Conservation (phyloP, 2,329 filamentous ascomycete genomes). For the Parastagonospora nodorum region DNA sequence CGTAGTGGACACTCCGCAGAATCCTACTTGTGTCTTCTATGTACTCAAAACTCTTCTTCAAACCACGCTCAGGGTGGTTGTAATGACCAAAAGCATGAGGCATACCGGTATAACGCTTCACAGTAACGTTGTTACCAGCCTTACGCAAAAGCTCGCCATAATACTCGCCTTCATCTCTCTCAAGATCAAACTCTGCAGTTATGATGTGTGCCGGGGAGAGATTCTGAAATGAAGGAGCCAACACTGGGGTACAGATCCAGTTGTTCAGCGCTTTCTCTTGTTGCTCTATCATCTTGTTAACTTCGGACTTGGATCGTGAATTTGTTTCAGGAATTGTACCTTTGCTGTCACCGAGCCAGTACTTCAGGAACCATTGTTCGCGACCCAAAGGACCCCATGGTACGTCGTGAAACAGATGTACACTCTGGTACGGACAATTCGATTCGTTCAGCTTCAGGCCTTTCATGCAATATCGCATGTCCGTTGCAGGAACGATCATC, state of each 20-base stretch:
- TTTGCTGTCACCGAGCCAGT: constrained; percentile 13
- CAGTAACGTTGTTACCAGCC: constrained; percentile 10
- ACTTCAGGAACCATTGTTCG: constrained; percentile 17
- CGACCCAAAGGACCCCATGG: constrained; percentile 18
- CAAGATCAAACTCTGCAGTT: constrained; percentile 20
- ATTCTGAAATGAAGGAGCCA: constrained; percentile 14
- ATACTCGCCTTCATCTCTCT: constrained; percentile 17
- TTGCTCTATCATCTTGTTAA: neutral
- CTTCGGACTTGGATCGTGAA: neutral
- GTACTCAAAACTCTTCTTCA: constrained; percentile 19
- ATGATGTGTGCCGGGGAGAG: constrained; percentile 17
- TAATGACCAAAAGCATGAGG: constrained; percentile 20
- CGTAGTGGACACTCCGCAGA: constrained; percentile 6
- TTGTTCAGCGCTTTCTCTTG: constrained; percentile 12
- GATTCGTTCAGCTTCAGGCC: constrained; percentile 6
- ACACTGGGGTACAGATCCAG: constrained; percentile 18
- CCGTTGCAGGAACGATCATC: constrained; percentile 19
- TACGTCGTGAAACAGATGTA: constrained; percentile 16
- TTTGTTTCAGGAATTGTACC: neutral
- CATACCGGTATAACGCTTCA: constrained; percentile 15
- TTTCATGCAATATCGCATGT: constrained; percentile 17
- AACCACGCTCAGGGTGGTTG: constrained; percentile 11
- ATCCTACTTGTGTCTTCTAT: constrained; percentile 16
- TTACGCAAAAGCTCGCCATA: constrained; percentile 11
- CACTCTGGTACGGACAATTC: constrained; percentile 15